Evolutionary conservation across 805 yeast species (phyloP).

Genomic region (Ogataea wickerhamii): DNA sequence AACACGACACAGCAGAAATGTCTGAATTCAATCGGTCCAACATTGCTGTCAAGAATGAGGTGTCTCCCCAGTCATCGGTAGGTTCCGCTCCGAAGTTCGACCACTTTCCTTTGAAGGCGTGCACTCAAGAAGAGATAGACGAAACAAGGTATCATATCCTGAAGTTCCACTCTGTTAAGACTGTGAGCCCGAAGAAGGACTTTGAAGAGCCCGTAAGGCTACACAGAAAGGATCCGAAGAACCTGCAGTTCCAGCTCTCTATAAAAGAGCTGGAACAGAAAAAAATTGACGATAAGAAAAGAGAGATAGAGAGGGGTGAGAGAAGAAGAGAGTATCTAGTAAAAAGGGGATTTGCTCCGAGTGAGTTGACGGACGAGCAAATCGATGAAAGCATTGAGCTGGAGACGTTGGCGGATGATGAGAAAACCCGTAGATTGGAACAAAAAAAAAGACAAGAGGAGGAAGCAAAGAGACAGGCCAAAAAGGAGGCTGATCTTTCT

Average conservation of each 20-base stretch:
- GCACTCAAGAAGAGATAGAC: constrained; percentile 65
- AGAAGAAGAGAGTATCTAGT: constrained; percentile 34
- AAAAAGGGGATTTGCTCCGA: constrained; percentile 15
- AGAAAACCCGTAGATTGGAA: constrained; percentile 34
- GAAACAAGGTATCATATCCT: constrained; percentile 76
- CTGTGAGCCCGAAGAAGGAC: constrained; percentile 65
- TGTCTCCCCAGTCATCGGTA: neutral
- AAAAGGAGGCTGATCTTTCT: constrained; percentile 46
- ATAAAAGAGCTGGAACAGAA: constrained; percentile 70
- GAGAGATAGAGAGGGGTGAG: constrained; percentile 39
- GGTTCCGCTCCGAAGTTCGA: constrained; percentile 26
- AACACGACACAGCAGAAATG: constrained; percentile 3
- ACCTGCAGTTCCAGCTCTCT: constrained; percentile 80
- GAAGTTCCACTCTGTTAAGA: constrained; percentile 70
- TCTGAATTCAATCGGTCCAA: constrained; percentile 5
- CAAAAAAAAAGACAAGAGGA: constrained; percentile 25
- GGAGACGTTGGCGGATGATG: constrained; percentile 37
- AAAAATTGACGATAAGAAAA: constrained; percentile 45
- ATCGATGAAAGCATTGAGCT: constrained; percentile 30
- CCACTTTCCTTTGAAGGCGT: constrained; percentile 64
- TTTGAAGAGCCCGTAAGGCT: constrained; percentile 82
- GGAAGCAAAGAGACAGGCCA: constrained; percentile 33
- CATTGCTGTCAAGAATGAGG: constrained; percentile 1
- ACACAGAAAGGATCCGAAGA: constrained; percentile 91
- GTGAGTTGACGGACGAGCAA: constrained; percentile 21